Percentiles rank a stretch among this genome's conserved stretches.
phyloP scores from a whole-genome alignment of 2,329 filamentous ascomycete species.

The Onygenales sp. region DNA sequence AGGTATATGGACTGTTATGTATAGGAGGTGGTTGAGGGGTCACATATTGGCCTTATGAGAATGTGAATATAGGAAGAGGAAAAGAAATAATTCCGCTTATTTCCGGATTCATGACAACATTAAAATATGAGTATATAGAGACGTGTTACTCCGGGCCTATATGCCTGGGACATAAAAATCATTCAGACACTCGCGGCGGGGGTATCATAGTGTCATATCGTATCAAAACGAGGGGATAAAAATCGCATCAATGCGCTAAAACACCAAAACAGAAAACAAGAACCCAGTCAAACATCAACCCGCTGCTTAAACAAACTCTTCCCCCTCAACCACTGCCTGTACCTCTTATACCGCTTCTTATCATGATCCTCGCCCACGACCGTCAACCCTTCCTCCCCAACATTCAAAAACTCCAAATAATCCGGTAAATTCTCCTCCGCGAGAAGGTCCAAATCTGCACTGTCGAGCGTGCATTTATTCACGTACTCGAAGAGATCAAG shows the following conservation, averaged over 20 bases:
- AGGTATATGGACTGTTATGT: too few relatives aligned
- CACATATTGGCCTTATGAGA: too few relatives aligned
- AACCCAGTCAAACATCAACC: slow-evolving; percentile 31
- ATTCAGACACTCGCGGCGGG: too few relatives aligned
- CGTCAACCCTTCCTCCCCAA: slow-evolving; percentile 74
- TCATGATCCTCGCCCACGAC: slow-evolving; percentile 76
- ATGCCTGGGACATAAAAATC: too few relatives aligned
- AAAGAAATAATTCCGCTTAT: too few relatives aligned
- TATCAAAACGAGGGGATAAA: too few relatives aligned
- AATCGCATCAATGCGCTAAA: not conserved
- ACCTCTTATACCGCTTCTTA: slow-evolving; percentile 96
- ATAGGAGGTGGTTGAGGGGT: too few relatives aligned
- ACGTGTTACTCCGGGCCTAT: too few relatives aligned
- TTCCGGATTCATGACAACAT: too few relatives aligned
- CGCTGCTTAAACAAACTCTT: slow-evolving; percentile 96
- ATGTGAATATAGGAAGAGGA: too few relatives aligned
- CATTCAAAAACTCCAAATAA: slow-evolving; percentile 66
- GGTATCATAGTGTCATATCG: too few relatives aligned
- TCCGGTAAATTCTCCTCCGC: slow-evolving; percentile 59
- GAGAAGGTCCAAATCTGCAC: slow-evolving; percentile 32
- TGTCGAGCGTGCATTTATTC: slow-evolving; percentile 55
- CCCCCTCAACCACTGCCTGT: slow-evolving; percentile 85
- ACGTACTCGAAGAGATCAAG: slow-evolving; percentile 74
- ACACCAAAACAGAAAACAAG: not conserved
- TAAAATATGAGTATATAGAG: too few relatives aligned